Evolutionary conservation across 176 grass and related monocot genomes (phyloP), one percentile per base, ranked within the genome.

Genomic region (Themeda triandra): DNA sequence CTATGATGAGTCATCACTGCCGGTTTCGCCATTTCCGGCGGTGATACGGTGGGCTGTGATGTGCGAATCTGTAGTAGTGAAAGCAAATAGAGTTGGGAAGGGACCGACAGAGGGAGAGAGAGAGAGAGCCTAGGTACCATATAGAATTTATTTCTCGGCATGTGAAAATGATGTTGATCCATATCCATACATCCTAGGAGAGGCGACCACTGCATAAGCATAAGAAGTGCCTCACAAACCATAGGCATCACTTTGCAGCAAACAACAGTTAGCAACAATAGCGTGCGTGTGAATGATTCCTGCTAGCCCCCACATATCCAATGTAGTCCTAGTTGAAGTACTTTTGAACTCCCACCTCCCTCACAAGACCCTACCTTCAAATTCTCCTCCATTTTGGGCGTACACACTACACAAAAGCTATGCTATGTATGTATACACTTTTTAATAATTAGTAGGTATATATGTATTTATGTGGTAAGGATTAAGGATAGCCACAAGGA

Each of bases 171-270:
- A 71, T 71, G 76, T 33, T 14, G 37, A 79, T 86, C 29, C 51
- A 78, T 79, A 71, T 63, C 76, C 76, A 80, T 71, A 10, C 25
- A 75, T 86, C 82, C 62, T 76, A 76, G 72, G 51, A 48, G 44
- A 48, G 45, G 82, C 1, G 48, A 53, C 28, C 58, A 66, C 24
- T 51, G 46, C 46, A 51, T 49, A 18, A 49, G 69, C 21, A 28
- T 25, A 53, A 37, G 21, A 49, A 40, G 68, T 18, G 44, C 21
- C 53, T 36, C 49, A 60, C 51, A 69, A 70, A 70, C 23, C 65
- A 25, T 51, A 66, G 77, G 60, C 63, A 67, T 27, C 15, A 33
- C 30, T 53, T 24, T 60, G 12, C 18, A 71, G 39, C 9, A 27
- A 44, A 11, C n/a, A 41, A 18, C 15, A 69, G 39, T 17, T 44